Percentiles rank a stretch among this genome's conserved stretches.
phyloP scores from a whole-genome alignment of 768 basidiomycete genomes.

The Trametes coccinea region DNA sequence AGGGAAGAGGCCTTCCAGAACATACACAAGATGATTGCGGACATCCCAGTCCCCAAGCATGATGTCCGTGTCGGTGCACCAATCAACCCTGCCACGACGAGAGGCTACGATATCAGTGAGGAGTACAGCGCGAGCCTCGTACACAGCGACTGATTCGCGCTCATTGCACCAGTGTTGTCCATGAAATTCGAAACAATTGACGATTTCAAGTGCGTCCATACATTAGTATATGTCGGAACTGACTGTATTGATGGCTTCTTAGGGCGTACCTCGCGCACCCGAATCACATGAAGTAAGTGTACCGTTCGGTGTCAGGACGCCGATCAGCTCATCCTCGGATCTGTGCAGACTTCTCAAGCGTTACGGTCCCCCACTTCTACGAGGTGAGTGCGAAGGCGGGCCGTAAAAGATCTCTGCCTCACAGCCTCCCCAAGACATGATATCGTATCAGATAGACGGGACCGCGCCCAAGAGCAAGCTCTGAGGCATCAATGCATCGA shows the following conservation, averaged over 20 bases:
- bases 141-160: neutral
- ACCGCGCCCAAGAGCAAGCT: constrained; percentile 3
- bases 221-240: too few species aligned
- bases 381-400: neutral
- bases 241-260: neutral
- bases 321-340: neutral
- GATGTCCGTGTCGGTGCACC: constrained; percentile 13
- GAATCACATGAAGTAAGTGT: constrained; percentile 9
- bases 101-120: constrained; percentile 16
- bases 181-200: constrained; percentile 8
- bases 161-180: neutral
- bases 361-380: constrained; percentile 1
- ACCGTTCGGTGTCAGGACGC: neutral
- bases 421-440: constrained; percentile 4
- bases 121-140: neutral
- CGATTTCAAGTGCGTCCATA: constrained; percentile 6
- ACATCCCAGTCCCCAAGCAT: constrained; percentile 9
- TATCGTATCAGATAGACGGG: constrained; percentile 14
- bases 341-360: neutral
- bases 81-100: neutral
- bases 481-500: neutral
- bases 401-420: too few species aligned
- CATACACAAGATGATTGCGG: constrained; percentile 8
- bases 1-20: constrained; percentile 6
- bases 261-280: constrained; percentile 15